Base-by-base conservation (phyloP, 306 rosid species). In the Ammopiptanthus mongolicus region DNA sequence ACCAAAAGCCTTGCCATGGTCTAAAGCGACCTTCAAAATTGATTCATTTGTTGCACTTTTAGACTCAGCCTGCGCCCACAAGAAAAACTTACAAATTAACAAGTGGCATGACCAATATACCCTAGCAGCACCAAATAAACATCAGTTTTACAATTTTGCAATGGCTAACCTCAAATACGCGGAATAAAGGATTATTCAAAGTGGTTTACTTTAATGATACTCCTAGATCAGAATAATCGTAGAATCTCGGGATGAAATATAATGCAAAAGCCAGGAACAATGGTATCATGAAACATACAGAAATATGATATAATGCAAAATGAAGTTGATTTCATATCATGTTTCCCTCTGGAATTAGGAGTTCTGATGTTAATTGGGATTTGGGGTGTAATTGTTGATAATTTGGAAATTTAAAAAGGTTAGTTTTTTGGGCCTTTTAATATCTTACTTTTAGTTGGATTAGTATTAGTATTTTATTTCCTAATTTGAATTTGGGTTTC, bases 11-110 rank as follows among this genome's bases (percentile, higher is more conserved):
- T 90, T 93, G 70, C 98, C 98, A 69, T 90, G 92, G 61, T 90
- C 96, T 72, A 93, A 89, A 13, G 98, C 95, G 44, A 90, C 96
- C 91, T 92, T 92, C 47, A 93, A 80, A 83, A 93, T 90, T 0
- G 98, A 93, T 58, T 93, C 98, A 19, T 88, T 93, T 68, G 98
- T 84, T 60, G 84, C 88, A 68, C 82, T 83, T 7, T 84, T 88
- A 8, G 95, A 86, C 82, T 90, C 98, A 3, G 98, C 98, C 98
- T 93, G 84, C 50, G 70, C 15, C 62, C n/a, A 61, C 53, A 5
- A 75, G 22, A 69, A 18, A 75, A 66, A n/a, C 44, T 15, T 39
- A 36, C 65, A 53, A 15, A 36, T 73, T 56, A 73, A 42, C 17
- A 65, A 39, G 44, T 22, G n/a, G 9, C 39, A 36, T 1, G 44